These are phyloP conservation scores for Phytophthora sp. DNA, from an alignment of 352 stramenopile genomes.

Conservation along the genomic window DNA sequence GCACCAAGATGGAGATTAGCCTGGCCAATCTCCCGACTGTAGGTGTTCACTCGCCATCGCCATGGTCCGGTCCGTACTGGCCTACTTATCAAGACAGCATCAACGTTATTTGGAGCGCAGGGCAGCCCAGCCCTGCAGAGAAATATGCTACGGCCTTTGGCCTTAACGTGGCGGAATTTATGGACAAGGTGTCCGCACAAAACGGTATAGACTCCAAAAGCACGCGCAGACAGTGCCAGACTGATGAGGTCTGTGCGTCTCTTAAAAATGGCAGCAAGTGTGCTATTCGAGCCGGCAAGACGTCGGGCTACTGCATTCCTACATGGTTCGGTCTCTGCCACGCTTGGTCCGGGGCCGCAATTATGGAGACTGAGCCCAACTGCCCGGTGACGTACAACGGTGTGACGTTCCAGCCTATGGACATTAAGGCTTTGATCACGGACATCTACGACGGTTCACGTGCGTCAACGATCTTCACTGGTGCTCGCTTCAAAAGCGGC, in stretches of 20 bases:
- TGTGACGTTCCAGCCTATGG: slow-evolving; percentile 47
- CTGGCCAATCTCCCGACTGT: slow-evolving; percentile 27
- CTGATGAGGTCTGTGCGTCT: slow-evolving; percentile 25
- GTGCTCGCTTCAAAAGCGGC: slow-evolving; percentile 38
- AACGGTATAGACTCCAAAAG: slow-evolving; percentile 34
- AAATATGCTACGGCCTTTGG: slow-evolving; percentile 51
- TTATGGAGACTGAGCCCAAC: slow-evolving; percentile 46
- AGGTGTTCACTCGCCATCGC: slow-evolving; percentile 24
- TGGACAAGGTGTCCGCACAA: slow-evolving; percentile 37
- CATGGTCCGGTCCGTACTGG: slow-evolving; percentile 66
- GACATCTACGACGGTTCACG: slow-evolving; percentile 42
- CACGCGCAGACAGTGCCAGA: slow-evolving; percentile 21
- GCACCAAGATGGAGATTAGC: slow-evolving; percentile 27
- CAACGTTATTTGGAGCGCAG: slow-evolving; percentile 40
- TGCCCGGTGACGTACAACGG: slow-evolving; percentile 48
- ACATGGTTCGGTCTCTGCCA: slow-evolving; percentile 57
- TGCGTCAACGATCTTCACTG: slow-evolving; percentile 47
- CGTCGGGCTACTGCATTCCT: slow-evolving; percentile 47
- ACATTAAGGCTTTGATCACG: slow-evolving; percentile 49
- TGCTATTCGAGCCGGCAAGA: slow-evolving; percentile 30
- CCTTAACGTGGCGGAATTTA: slow-evolving; percentile 34
- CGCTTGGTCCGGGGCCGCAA: slow-evolving; percentile 45
- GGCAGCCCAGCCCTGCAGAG: too few relatives aligned
- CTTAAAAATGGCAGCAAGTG: slow-evolving; percentile 31
- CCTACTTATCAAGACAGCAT: slow-evolving; percentile 64